Evolutionary conservation across 1,284 basidiomycete genomes (phyloP).

Genomic region (Neonothopanus nambi): DNA sequence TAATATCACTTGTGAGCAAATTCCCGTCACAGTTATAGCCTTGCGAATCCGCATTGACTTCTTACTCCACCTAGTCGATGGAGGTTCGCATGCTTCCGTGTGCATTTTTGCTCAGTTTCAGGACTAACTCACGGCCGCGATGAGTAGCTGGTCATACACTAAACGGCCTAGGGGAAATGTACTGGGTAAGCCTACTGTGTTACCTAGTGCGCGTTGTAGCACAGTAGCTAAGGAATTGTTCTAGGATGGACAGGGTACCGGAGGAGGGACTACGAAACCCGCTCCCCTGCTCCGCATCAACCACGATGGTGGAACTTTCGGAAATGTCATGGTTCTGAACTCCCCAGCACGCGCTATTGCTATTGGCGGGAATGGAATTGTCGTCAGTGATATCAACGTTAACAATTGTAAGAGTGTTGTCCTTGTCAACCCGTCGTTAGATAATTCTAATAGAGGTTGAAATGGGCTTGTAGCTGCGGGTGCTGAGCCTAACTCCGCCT

Average conservation of each 20-base stretch:
- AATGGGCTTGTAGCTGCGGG: conserved; percentile 6
- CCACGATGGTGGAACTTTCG: conserved; percentile 8
- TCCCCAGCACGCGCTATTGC: conserved; percentile 5
- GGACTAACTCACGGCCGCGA: too few relatives aligned
- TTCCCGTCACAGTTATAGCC: background rate
- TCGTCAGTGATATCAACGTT: conserved; percentile 8
- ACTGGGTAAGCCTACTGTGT: conserved; percentile 8
- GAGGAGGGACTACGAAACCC: conserved; percentile 7
- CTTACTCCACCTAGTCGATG: background rate
- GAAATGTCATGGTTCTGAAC: conserved; percentile 9
- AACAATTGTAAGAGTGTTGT: conserved; percentile 3
- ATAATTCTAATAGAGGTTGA: too few relatives aligned
- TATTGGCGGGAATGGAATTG: conserved; percentile 1
- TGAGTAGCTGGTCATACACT: conserved; percentile 5
- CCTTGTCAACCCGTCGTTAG: too few relatives aligned
- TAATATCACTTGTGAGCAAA: conserved; percentile 13
- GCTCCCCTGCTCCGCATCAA: conserved; percentile 10
- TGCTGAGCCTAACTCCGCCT: conserved; percentile 2
- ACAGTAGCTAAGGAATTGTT: too few relatives aligned
- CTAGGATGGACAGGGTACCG: conserved; percentile 9
- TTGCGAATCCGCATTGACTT: background rate
- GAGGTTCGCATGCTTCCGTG: background rate
- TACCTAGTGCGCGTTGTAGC: background rate
- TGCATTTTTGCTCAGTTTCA: too few relatives aligned
- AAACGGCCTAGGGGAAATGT: conserved; percentile 5